A percentile compares a stretch with the other conserved stretches of the same genome.
Evolutionary conservation across 2,329 filamentous ascomycete species (phyloP).

Genomic region (Atkinsonella texensis): DNA sequence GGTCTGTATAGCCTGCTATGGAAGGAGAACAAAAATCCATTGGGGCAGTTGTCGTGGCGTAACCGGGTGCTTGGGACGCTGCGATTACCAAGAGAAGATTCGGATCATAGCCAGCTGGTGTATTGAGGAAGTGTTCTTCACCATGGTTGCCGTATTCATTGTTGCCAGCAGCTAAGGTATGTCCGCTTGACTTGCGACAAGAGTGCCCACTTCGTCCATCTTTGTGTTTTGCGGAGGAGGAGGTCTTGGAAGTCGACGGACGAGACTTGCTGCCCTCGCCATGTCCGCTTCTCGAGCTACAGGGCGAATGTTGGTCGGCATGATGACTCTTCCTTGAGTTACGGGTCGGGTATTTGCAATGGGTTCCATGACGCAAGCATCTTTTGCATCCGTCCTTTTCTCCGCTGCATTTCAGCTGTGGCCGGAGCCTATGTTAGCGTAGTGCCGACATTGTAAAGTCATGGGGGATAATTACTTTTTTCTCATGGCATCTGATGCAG

Average conservation of each 20-base stretch:
- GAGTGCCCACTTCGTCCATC: not conserved
- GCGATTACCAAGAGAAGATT: not conserved
- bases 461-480: conserved; percentile 18
- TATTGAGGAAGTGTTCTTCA: not conserved
- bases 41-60: not conserved
- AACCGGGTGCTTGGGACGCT: not conserved
- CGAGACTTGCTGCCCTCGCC: conserved; percentile 5
- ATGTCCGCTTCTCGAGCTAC: conserved; percentile 2
- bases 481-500: conserved; percentile 26
- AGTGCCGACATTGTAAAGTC: not conserved
- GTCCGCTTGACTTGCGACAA: not conserved
- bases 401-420: conserved; percentile 25
- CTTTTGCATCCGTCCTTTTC: conserved; percentile 26
- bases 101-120: not conserved
- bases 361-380: conserved; percentile 18
- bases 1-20: not conserved
- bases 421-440: not conserved
- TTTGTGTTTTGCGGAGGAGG: not conserved
- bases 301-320: conserved; percentile 5
- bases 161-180: not conserved
- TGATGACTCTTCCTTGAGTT: conserved; percentile 19
- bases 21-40: not conserved
- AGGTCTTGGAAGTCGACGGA: not conserved
- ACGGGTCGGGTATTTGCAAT: conserved; percentile 24
- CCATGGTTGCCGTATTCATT: not conserved